A percentile compares a stretch with the other conserved stretches of the same genome.
These are phyloP conservation scores for Apiospora hydei DNA, from an alignment of 2,329 filamentous ascomycete genomes.

Conservation along the genomic window DNA sequence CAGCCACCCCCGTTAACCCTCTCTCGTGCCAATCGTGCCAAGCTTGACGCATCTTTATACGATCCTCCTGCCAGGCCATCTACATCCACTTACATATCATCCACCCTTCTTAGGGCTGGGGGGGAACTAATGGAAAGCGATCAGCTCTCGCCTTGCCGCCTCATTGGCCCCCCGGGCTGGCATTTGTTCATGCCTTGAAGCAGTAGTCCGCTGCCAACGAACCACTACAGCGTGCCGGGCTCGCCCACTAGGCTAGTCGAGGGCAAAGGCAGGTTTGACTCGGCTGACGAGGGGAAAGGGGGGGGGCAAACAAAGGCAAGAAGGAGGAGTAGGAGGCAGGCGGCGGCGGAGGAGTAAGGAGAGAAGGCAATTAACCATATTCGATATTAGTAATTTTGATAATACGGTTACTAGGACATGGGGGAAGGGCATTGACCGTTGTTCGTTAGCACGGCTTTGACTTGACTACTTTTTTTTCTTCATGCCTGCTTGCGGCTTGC, in stretches of 20 bases:
- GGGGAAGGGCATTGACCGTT: background rate
- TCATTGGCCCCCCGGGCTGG: background rate
- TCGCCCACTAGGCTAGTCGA: slow-evolving; percentile 5
- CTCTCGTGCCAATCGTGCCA: no score
- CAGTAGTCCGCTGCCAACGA: slow-evolving; percentile 4
- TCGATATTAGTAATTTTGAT: slow-evolving; percentile 16
- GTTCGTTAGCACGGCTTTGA: background rate
- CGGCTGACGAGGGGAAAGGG: background rate
- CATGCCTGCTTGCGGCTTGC: no score
- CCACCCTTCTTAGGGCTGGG: background rate
- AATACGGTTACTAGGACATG: background rate
- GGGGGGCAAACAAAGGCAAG: background rate
- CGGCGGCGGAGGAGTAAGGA: background rate
- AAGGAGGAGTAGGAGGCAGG: background rate
- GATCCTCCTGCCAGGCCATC: background rate
- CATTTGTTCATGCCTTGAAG: background rate
- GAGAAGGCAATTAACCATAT: slow-evolving; percentile 1
- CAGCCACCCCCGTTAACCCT: no score
- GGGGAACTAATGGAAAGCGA: background rate
- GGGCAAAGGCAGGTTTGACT: slow-evolving; percentile 13
- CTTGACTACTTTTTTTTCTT: background rate
- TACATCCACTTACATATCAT: background rate
- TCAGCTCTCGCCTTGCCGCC: background rate
- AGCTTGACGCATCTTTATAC: no score
- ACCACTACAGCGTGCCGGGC: background rate